Evolutionary conservation across 306 rosid species (phyloP), one percentile per base, ranked within the genome.

Genomic region (Dryas alaskensis): DNA sequence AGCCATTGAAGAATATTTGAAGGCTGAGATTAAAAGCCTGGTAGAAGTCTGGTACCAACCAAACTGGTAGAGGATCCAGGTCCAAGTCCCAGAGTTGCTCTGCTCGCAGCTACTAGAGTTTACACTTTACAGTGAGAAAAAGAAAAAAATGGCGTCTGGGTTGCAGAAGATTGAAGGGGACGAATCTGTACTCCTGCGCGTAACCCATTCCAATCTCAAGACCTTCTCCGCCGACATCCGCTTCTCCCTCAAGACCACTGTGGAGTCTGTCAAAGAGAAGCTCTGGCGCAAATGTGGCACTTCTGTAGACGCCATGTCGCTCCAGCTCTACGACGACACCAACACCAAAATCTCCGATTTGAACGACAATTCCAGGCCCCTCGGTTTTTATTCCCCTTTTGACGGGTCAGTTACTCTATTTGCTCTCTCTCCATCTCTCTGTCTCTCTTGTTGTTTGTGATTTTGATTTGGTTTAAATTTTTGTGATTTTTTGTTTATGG

Each of bases 211-310:
- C 11, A 92, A 92, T 60, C 91, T 89, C 65, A 89, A 89, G 71
- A 74, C 87, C 73, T 92, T 92, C 87, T 76, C 89, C 16, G 64
- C 91, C 1, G 93, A 92, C 42, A 72, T 92, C 46, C 92, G 92
- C 49, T 92, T 89, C 85, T 89, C 89, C 51, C 91, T 83, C 40
- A 87, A 85, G 95, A 81, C 78, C 69, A 78, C 89, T 0, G 89
- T 91, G 75, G 98, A 89, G 78, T 77, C 83, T 10, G 87, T 88
- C 8, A 91, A 93, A 73, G 98, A 93, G 3, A 93, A 93, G 82
- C 83, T 93, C 1, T 89, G 97, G 92, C 87, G 75, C 65, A 93
- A 84, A 89, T 87, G 96, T 14, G 97, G 97, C 10, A 86, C 97
- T 49, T 84, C 92, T 2, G 91, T 91, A 6, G 78, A 84, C 67